These are phyloP conservation scores for Asclepias syriaca DNA, from an alignment of 257 asterid genomes.

Conservation along the genomic window DNA sequence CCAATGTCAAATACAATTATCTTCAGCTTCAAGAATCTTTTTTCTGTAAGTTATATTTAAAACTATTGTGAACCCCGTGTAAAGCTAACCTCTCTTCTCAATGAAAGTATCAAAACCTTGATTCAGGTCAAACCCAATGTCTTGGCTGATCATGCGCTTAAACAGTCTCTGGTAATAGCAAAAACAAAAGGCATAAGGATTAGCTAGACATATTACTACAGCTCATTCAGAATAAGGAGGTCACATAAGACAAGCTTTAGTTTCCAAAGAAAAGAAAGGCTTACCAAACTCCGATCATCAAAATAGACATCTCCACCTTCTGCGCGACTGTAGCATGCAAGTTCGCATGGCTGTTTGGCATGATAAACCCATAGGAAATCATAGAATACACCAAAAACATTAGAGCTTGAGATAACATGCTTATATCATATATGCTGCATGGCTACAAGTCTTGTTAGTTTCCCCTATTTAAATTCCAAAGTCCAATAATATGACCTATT, in stretches of 20 bases:
- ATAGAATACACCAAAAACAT: slow-evolving; percentile 16
- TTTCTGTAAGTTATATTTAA: slow-evolving; percentile 2
- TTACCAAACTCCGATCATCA: slow-evolving; percentile 95
- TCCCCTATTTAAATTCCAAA: not conserved
- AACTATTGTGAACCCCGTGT: slow-evolving; percentile 13
- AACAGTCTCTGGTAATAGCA: slow-evolving; percentile 66
- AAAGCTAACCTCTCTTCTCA: slow-evolving; percentile 68
- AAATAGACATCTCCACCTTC: slow-evolving; percentile 94
- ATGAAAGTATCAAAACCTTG: slow-evolving; percentile 81
- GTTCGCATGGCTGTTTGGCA: slow-evolving; percentile 83
- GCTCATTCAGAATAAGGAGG: not conserved
- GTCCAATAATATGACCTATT: not conserved
- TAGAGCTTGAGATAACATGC: not conserved
- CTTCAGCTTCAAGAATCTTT: slow-evolving; percentile 11
- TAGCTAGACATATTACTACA: slow-evolving; percentile 13
- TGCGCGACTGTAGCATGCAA: slow-evolving; percentile 88
- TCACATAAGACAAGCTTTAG: not conserved
- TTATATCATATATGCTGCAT: not conserved
- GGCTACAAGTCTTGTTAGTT: not conserved
- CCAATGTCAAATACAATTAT: slow-evolving; percentile 20
- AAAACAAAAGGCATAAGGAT: slow-evolving; percentile 12
- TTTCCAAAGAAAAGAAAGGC: slow-evolving; percentile 23
- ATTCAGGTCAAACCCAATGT: slow-evolving; percentile 83
- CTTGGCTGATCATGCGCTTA: slow-evolving; percentile 85
- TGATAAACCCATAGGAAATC: slow-evolving; percentile 26